phyloP scores from a whole-genome alignment of 257 asterid species.

The Solanum neorickii region DNA sequence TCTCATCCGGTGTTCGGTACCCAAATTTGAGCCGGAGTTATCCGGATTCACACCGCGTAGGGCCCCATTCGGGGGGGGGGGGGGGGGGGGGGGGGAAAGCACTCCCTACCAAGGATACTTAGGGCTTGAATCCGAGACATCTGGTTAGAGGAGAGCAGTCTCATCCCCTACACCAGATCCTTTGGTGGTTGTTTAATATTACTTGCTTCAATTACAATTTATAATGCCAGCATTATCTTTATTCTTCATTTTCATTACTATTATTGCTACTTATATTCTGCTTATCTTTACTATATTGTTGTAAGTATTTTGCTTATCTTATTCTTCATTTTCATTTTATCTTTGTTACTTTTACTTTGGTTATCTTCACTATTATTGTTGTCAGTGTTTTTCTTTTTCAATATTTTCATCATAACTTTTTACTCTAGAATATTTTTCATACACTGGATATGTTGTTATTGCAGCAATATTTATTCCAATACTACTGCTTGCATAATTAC shows the following conservation, averaged over 20 bases:
- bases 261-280: not conserved
- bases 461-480: not conserved
- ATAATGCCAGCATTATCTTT: not conserved
- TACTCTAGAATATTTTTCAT: not conserved
- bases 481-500: not conserved
- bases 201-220: not conserved
- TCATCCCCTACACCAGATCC: not conserved
- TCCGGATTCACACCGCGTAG: not conserved
- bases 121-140: not conserved
- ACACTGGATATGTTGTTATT: not conserved
- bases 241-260: not conserved
- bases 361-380: not conserved
- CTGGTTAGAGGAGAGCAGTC: not conserved
- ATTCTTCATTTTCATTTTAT: not conserved
- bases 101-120: not conserved
- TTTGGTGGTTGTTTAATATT: not conserved
- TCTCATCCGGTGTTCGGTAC: not conserved
- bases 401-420: not conserved
- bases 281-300: not conserved
- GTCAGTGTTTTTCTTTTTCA: not conserved
- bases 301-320: not conserved
- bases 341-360: not conserved
- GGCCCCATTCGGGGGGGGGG: not conserved
- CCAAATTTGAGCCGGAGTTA: not conserved
- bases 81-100: not conserved